phyloP scores from a whole-genome alignment of 768 basidiomycete species.

The Trametes coccinea region DNA sequence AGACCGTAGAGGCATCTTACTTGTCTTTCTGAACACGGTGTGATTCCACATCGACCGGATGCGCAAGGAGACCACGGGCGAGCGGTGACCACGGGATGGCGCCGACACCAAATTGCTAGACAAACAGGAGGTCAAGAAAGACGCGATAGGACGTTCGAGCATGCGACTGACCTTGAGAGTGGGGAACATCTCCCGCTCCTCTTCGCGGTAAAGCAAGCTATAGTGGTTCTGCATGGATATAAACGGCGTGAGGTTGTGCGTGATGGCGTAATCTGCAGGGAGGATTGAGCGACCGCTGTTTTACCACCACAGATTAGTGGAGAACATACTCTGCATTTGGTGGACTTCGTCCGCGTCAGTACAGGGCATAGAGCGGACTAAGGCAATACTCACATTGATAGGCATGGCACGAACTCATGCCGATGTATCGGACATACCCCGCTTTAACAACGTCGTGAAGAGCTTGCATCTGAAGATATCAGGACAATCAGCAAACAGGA shows the following conservation, averaged over 20 bases:
- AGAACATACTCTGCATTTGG: slow-evolving; percentile 32
- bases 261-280: slow-evolving; percentile 39
- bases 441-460: slow-evolving; percentile 48
- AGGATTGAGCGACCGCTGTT: neutral
- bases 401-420: slow-evolving; percentile 39
- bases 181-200: slow-evolving; percentile 61
- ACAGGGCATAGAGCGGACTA: neutral
- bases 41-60: slow-evolving; percentile 26
- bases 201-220: slow-evolving; percentile 57
- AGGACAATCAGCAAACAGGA: neutral
- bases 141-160: neutral
- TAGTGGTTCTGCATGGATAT: slow-evolving; percentile 69
- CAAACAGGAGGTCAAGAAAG: neutral
- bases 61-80: slow-evolving; percentile 35
- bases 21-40: slow-evolving; percentile 25
- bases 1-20: slow-evolving; percentile 1
- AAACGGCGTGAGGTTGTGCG: slow-evolving; percentile 47
- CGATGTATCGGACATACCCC: slow-evolving; percentile 44
- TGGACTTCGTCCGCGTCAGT: slow-evolving; percentile 26
- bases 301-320: too few species aligned
- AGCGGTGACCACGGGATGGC: slow-evolving; percentile 42
- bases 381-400: slow-evolving; percentile 32
- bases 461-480: slow-evolving; percentile 37
- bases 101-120: slow-evolving; percentile 33
- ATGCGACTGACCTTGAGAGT: slow-evolving; percentile 36